Conservation (phyloP, 2,329 filamentous ascomycete genomes). For the Xylariaceae sp. region DNA sequence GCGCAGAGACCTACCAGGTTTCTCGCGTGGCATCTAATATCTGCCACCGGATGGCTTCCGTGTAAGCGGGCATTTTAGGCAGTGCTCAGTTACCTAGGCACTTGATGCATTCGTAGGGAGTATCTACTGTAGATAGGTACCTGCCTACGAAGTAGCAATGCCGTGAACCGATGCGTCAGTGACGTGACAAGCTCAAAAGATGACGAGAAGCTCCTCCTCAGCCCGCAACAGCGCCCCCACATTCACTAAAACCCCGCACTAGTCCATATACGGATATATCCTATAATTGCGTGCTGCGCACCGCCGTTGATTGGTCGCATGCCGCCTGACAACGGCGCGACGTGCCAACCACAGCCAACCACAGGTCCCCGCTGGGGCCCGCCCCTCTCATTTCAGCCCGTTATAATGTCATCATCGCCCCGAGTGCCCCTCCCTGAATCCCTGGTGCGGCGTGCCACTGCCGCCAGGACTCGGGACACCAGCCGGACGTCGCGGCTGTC, state of each 20-base stretch:
- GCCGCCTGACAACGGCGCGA: not conserved
- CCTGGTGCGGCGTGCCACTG: too few species aligned
- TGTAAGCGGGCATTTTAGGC: too few species aligned
- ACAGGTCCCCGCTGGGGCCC: conserved; percentile 5
- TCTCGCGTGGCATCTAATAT: too few species aligned
- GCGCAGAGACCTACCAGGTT: too few species aligned
- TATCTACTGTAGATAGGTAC: too few species aligned
- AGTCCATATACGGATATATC: conserved; percentile 23
- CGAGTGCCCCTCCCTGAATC: conserved; percentile 19
- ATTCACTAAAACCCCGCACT: conserved; percentile 28
- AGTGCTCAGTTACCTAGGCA: not conserved
- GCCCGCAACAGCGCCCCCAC: not conserved
- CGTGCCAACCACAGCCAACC: too few species aligned
- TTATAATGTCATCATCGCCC: conserved; percentile 29
- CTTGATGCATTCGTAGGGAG: too few species aligned
- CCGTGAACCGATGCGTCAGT: not conserved
- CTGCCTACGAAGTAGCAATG: too few species aligned
- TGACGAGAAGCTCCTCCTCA: conserved; percentile 2
- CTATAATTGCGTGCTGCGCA: conserved; percentile 35
- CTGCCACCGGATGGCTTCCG: too few species aligned
- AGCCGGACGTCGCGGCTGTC: conserved; percentile 17
- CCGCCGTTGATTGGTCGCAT: conserved; percentile 29
- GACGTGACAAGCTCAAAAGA: conserved; percentile 1
- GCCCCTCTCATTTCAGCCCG: conserved; percentile 25
- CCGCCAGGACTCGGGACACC: conserved; percentile 1